Conservation (phyloP, 2,329 filamentous ascomycete genomes). For the Didymella keratinophila region DNA sequence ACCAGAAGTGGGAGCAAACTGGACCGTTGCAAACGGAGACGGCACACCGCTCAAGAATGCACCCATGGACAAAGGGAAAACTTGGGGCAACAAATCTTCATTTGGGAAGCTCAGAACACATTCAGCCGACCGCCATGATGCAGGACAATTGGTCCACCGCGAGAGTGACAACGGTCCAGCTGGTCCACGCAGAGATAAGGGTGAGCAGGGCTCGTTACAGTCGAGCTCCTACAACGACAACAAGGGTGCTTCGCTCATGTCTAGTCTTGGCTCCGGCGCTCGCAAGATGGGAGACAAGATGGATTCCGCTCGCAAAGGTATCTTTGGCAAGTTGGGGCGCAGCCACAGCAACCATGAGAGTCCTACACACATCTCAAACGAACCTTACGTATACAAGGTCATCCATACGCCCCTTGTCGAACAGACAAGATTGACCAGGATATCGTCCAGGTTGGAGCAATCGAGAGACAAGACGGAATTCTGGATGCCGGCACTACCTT, state of each 20-base stretch:
- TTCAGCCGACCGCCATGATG: constrained; percentile 71
- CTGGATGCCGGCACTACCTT: constrained; percentile 97
- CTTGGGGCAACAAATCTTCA: constrained; percentile 72
- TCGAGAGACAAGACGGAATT: constrained; percentile 97
- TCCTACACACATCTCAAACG: constrained; percentile 70
- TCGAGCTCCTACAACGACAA: constrained; percentile 66
- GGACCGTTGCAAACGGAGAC: constrained; percentile 45
- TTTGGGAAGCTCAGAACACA: constrained; percentile 69
- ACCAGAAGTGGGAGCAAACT: constrained; percentile 39
- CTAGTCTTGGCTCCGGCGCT: constrained; percentile 74
- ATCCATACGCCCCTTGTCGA: constrained; percentile 87
- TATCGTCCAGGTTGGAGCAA: constrained; percentile 85
- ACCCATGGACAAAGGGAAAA: constrained; percentile 71
- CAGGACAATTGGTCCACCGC: constrained; percentile 40
- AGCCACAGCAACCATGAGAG: constrained; percentile 75
- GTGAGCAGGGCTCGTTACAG: constrained; percentile 47
- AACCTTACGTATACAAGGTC: constrained; percentile 83
- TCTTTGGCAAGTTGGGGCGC: constrained; percentile 80
- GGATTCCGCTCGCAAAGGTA: constrained; percentile 77
- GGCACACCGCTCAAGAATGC: constrained; percentile 66
- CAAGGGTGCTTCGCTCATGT: constrained; percentile 70
- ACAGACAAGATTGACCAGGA: constrained; percentile 88
- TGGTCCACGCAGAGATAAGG: constrained; percentile 37
- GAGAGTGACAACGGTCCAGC: constrained; percentile 39
- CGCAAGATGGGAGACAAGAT: constrained; percentile 75